phyloP scores from a whole-genome alignment of 106 monocot species.

The Hemerocallis citrina region DNA sequence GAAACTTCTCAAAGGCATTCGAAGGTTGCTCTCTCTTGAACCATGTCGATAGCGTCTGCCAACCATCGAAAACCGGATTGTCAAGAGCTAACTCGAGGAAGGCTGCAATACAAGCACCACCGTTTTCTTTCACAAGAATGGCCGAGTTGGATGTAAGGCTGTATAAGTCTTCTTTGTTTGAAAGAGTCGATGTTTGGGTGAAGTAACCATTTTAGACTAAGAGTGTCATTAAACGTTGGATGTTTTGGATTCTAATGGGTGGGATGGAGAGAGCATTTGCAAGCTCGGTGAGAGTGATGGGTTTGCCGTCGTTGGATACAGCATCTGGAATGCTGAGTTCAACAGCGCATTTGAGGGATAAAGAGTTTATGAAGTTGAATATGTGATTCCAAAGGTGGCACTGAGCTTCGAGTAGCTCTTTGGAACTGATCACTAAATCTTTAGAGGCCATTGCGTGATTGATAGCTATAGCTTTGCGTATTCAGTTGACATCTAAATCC shows the following conservation, averaged over 20 bases:
- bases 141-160: not conserved
- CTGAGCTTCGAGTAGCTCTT: constrained; percentile 3
- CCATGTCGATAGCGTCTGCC: not conserved
- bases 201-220: constrained; percentile 11
- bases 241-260: not conserved
- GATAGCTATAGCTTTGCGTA: too few species aligned
- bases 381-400: constrained; percentile 12
- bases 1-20: not conserved
- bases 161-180: not conserved
- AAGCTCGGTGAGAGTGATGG: constrained; percentile 14
- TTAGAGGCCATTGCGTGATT: too few species aligned
- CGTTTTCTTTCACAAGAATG: not conserved
- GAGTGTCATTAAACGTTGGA: constrained; percentile 16
- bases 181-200: not conserved
- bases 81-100: constrained; percentile 2
- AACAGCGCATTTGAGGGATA: constrained; percentile 19
- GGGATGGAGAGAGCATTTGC: constrained; percentile 3
- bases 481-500: too few species aligned
- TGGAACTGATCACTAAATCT: not conserved
- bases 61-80: not conserved
- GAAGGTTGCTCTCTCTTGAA: not conserved
- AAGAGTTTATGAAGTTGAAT: constrained; percentile 9
- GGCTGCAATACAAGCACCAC: not conserved
- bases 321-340: constrained; percentile 25
- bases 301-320: constrained; percentile 7